Base-by-base conservation (phyloP, 169 alveolate genomes). In the Plasmodium blacklocki region DNA sequence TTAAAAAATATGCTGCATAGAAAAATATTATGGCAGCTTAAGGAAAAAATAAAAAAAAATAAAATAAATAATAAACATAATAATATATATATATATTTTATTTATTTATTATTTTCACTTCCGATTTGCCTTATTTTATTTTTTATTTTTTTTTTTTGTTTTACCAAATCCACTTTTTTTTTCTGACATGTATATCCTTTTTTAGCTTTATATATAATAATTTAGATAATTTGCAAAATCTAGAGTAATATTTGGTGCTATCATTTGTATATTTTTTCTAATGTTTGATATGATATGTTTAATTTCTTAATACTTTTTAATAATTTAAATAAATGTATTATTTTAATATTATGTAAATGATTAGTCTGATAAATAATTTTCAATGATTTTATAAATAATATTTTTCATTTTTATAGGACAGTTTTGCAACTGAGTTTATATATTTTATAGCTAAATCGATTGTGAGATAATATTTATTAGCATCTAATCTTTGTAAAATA, bases 121-220 rank as follows among this genome's bases (percentile, higher is more conserved):
- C n/a, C n/a, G n/a, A n/a, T n/a, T n/a, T n/a, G n/a, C n/a, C n/a
- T n/a, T n/a, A n/a, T n/a, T n/a, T n/a, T n/a, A n/a, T n/a, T n/a
- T n/a, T n/a, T n/a, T n/a, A n/a, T 54, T 54, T 54, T 52, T 56
- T 54, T 11, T 11, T 11, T 1, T 56, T 12, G 1, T 12, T 29
- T 60, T 83, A 83, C 91, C 91, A 83, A 6, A 83, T 66, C 91
- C 91, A 83, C 62, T 83, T 83, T 73, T 83, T 83, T 58, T 63
- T 83, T 8, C 91, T 58, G 19, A 58, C 47, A 63, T 83, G 91
- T 12, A 83, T 43, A n/a, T 7, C 68, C 91, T 59, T 83, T 83
- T 19, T 49, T 21, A 19, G 68, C 54, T 49, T 63, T 68, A 50
- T 83, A 83, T n/a, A 43, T 83, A 83, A 49, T 18, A 63, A 18